phyloP scores from a whole-genome alignment of 805 yeast species.

The Starmerella apis region DNA sequence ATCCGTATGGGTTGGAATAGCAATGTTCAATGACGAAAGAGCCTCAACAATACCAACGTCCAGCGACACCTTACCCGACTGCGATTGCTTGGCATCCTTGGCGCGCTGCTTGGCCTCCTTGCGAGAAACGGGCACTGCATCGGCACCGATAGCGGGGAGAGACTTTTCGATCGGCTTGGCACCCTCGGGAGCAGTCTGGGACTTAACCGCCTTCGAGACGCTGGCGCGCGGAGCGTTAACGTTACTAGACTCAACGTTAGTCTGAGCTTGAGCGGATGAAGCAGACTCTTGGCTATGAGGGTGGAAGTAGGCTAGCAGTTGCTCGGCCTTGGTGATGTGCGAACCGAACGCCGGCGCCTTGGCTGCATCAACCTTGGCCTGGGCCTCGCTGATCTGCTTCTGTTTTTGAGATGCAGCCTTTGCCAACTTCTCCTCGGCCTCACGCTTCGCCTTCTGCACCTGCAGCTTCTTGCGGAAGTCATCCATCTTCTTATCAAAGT shows the following conservation, averaged over 20 bases:
- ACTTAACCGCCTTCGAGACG: constrained; percentile 14
- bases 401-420: constrained; percentile 42
- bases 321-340: constrained; percentile 69
- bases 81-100: constrained; percentile 10
- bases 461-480: constrained; percentile 68
- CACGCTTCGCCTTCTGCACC: constrained; percentile 62
- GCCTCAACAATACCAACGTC: constrained; percentile 72
- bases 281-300: constrained; percentile 48
- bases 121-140: constrained; percentile 35
- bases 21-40: constrained; percentile 62
- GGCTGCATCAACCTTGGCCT: constrained; percentile 61
- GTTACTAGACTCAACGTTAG: not conserved
- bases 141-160: not conserved
- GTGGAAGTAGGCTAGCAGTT: constrained; percentile 62
- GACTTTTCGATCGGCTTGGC: constrained; percentile 30
- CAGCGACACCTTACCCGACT: constrained; percentile 47
- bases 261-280: constrained; percentile 21
- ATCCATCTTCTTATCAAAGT: constrained; percentile 56
- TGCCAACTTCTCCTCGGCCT: constrained; percentile 56
- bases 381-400: constrained; percentile 53
- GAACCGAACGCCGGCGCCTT: constrained; percentile 67
- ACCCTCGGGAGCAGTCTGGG: constrained; percentile 22
- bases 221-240: constrained; percentile 1
- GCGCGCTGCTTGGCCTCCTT: constrained; percentile 33
- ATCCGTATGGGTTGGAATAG: constrained; percentile 66